Evolutionary conservation across 2,329 filamentous ascomycete genomes (phyloP).

Genomic region (Eurotiales sp.): DNA sequence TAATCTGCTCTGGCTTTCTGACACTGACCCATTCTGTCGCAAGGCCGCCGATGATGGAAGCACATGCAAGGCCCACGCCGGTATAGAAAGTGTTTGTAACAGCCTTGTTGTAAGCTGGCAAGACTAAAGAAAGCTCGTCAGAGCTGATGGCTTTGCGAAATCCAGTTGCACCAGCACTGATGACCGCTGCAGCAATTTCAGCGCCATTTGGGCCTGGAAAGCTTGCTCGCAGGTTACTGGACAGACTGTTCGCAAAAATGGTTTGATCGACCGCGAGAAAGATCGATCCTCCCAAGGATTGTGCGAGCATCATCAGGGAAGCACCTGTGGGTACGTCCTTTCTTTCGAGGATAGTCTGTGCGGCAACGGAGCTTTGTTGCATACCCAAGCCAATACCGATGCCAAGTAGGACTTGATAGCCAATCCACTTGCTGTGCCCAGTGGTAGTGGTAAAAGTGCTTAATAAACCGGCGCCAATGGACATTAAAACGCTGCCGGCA

Average conservation of each 20-base stretch:
- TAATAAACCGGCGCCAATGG: conserved; percentile 34
- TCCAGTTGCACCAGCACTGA: conserved; percentile 34
- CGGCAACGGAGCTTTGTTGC: conserved; percentile 33
- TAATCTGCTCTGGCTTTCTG: conserved; percentile 2
- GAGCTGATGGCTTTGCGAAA: conserved; percentile 1
- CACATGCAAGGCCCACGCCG: conserved; percentile 6
- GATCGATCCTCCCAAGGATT: conserved; percentile 36
- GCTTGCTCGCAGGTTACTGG: conserved; percentile 22
- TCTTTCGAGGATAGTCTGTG: conserved; percentile 30
- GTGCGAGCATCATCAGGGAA: conserved; percentile 33
- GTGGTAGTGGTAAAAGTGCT: conserved; percentile 33
- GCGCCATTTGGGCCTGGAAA: conserved; percentile 19
- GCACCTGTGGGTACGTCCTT: conserved; percentile 34
- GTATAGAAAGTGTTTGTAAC: conserved; percentile 12
- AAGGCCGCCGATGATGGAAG: conserved; percentile 12
- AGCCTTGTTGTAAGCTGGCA: conserved; percentile 14
- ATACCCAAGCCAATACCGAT: conserved; percentile 34
- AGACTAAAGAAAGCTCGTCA: not conserved
- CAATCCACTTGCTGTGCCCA: conserved; percentile 33
- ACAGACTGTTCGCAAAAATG: conserved; percentile 35
- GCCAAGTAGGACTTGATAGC: conserved; percentile 36
- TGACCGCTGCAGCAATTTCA: conserved; percentile 25
- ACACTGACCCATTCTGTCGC: conserved; percentile 14
- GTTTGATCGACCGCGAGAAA: conserved; percentile 38
- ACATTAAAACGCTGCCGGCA: conserved; percentile 26